Percentiles rank a stretch among this genome's conserved stretches.
Evolutionary conservation across 1,284 basidiomycete species (phyloP).

Genomic region (Ceratobasidium sp.): DNA sequence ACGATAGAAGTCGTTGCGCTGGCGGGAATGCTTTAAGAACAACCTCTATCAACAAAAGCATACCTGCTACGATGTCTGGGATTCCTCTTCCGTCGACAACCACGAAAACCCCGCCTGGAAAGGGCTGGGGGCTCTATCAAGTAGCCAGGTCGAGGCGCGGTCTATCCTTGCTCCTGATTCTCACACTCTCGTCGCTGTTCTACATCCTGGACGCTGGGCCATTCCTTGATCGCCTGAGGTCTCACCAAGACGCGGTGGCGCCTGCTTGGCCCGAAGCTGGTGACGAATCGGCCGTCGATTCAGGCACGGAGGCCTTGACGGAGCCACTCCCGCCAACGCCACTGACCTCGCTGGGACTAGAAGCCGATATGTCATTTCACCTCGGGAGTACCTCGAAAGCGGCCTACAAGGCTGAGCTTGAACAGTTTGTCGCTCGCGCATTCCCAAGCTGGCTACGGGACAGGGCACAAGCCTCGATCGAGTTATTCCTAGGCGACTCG

Average conservation of each 20-base stretch:
- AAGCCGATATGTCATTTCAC: slow-evolving; percentile 41
- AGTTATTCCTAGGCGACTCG: slow-evolving; percentile 33
- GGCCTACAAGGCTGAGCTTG: slow-evolving; percentile 37
- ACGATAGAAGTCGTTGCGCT: background rate
- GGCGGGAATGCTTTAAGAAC: background rate
- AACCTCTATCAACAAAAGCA: background rate
- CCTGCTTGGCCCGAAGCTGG: slow-evolving; percentile 11
- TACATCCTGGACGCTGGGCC: slow-evolving; percentile 14
- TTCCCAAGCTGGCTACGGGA: slow-evolving; percentile 39
- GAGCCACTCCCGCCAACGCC: slow-evolving; percentile 1
- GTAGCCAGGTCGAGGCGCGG: slow-evolving; percentile 16
- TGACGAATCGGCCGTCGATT: background rate
- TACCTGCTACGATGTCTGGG: background rate
- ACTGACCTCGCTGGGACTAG: slow-evolving; percentile 42
- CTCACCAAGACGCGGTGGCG: background rate
- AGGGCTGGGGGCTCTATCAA: background rate
- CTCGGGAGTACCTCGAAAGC: slow-evolving; percentile 38
- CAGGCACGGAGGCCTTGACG: slow-evolving; percentile 4
- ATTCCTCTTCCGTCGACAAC: slow-evolving; percentile 1
- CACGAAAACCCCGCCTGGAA: background rate
- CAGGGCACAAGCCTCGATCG: slow-evolving; percentile 22
- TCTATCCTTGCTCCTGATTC: slow-evolving; percentile 16
- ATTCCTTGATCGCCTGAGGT: background rate
- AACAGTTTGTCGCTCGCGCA: slow-evolving; percentile 38
- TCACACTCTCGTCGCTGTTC: background rate